Evolutionary conservation across 2,329 filamentous ascomycete genomes (phyloP).

Genomic region (Dactylellina cionopaga): DNA sequence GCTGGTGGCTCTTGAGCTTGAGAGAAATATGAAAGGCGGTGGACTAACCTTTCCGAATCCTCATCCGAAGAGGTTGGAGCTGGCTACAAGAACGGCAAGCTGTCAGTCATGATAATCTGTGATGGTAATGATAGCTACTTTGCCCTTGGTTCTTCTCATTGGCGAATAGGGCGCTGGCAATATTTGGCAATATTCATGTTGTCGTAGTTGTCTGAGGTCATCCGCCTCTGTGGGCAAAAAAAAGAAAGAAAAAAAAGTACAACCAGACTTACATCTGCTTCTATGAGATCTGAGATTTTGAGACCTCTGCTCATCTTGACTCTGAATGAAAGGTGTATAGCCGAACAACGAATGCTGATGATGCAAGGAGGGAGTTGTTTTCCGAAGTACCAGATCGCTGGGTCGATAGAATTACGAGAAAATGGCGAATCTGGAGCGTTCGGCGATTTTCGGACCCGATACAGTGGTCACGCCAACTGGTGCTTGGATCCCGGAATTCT

Average conservation of each 20-base stretch:
- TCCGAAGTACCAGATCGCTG: constrained; percentile 32
- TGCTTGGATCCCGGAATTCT: constrained; percentile 34
- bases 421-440: constrained; percentile 51
- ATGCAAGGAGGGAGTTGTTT: constrained; percentile 9
- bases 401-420: constrained; percentile 42
- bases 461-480: constrained; percentile 46
- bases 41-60: constrained; percentile 34
- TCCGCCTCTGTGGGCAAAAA: not conserved
- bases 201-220: constrained; percentile 13
- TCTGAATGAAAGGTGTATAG: not conserved
- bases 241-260: not conserved
- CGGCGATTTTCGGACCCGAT: constrained; percentile 52
- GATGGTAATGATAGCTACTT: not conserved
- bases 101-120: constrained; percentile 4
- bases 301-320: constrained; percentile 45
- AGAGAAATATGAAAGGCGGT: not conserved
- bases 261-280: constrained; percentile 35
- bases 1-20: too few species aligned
- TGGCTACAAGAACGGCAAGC: constrained; percentile 22
- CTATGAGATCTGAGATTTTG: constrained; percentile 40
- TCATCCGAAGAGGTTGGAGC: constrained; percentile 49
- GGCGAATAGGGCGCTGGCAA: not conserved
- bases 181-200: not conserved
- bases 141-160: not conserved
- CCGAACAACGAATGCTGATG: not conserved